Base-by-base conservation (phyloP, 805 yeast genomes). In the Starmerella bacillaris region DNA sequence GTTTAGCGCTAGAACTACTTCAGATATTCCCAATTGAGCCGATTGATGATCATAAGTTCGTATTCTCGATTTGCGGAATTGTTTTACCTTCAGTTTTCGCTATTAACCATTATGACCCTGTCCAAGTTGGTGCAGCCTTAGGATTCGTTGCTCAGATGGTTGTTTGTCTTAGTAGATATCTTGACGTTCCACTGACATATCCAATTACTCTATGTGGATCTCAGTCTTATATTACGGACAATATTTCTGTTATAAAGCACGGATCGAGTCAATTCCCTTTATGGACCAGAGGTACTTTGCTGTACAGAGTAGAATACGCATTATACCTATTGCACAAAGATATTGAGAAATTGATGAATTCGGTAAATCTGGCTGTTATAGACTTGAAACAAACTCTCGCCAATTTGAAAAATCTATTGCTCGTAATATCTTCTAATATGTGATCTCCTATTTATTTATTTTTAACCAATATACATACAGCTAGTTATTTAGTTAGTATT, bases 271-370 rank as follows among this genome's bases (percentile, higher is more conserved):
- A 51, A 26, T 68, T 65, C 43, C 74, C 74, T 4, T 45, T 69
- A 29, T 68, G 68, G 61, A 55, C 66, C n/a, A 58, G 60, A 14
- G 67, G 64, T 8, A 61, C 55, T 7, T 41, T 56, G 12, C 52
- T 56, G 18, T 57, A 63, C 39, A 51, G 70, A 21, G 67, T 68
- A 33, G 69, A 70, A 38, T 68, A 65, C 47, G 74, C 64, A 1
- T 49, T 67, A 15, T 56, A 58, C 21, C 48, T 70, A 18, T 50
- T 70, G 27, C 56, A 59, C 37, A 63, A 64, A 41, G 57, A 67
- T 44, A 54, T 69, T 27, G 68, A 67, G 45, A 70, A 67, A 43
- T 47, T 61, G 24, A 43, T 59, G 49, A 49, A 44, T 31, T 41
- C 56, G 4, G 48, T 50, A 28, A 32, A 46, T 5, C 40, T 57